Percentiles rank a stretch among this genome's conserved stretches.
Evolutionary conservation across 768 basidiomycete genomes (phyloP).

Genomic region (Leccinum ochraceum): DNA sequence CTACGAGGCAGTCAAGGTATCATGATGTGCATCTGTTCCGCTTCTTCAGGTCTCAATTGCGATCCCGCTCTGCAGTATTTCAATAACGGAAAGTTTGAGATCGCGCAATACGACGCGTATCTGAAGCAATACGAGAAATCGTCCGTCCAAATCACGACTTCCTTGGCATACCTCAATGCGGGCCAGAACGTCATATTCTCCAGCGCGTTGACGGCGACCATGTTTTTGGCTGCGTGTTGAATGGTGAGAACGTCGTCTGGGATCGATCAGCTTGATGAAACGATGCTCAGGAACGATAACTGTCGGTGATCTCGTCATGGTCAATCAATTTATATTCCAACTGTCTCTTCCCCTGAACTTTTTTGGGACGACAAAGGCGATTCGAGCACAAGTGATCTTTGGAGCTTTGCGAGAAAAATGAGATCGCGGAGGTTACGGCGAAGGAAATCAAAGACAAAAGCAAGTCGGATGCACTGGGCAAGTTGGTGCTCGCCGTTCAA

Average conservation of each 20-base stretch:
- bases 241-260: constrained; percentile 50
- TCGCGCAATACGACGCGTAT: constrained; percentile 89
- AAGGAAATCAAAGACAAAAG: constrained; percentile 1
- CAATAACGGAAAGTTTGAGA: constrained; percentile 94
- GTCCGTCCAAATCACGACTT: constrained; percentile 93
- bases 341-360: constrained; percentile 96
- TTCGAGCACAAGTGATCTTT: not conserved
- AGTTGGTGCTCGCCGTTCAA: not conserved
- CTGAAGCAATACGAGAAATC: constrained; percentile 86
- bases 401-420: not conserved
- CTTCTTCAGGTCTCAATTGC: not conserved
- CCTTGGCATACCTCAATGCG: constrained; percentile 89
- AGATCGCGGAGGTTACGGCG: not conserved
- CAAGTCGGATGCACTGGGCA: not conserved
- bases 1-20: constrained; percentile 98
- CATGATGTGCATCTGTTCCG: constrained; percentile 1
- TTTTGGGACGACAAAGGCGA: constrained; percentile 14
- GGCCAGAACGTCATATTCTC: constrained; percentile 98
- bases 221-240: constrained; percentile 92
- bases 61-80: constrained; percentile 64
- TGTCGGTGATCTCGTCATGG: constrained; percentile 97
- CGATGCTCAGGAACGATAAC: constrained; percentile 84
- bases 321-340: constrained; percentile 98
- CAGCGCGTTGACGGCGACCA: constrained; percentile 86
- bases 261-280: constrained; percentile 4